These are phyloP conservation scores for Tripterygium wilfordii DNA, from an alignment of 177 flowering plant species.

Conservation along the genomic window DNA sequence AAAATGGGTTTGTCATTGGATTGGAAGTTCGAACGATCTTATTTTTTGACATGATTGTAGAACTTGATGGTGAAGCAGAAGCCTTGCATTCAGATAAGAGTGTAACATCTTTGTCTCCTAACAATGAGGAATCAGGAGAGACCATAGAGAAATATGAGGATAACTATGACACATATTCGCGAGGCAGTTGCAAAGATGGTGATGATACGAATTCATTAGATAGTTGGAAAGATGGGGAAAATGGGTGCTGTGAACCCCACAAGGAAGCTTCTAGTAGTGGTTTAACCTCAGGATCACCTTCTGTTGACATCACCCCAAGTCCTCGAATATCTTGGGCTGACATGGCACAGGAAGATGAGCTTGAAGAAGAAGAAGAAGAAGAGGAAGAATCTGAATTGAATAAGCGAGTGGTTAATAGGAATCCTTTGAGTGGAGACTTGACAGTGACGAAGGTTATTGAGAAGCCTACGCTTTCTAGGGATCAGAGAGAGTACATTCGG, in stretches of 20 bases:
- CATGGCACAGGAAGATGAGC: constrained; percentile 86
- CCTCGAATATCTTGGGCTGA: constrained; percentile 86
- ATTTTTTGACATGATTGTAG: constrained; percentile 8
- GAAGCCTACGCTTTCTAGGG: constrained; percentile 54
- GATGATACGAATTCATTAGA: constrained; percentile 34
- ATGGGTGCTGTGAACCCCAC: constrained; percentile 19
- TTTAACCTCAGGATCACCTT: constrained; percentile 2
- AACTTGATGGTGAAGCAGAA: constrained; percentile 13
- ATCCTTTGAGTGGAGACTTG: constrained; percentile 9
- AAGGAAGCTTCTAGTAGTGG: constrained; percentile 18
- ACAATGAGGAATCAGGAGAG: constrained; percentile 3
- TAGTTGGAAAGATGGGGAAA: constrained; percentile 53
- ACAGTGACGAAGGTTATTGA: constrained; percentile 16
- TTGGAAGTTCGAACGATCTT: too few relatives aligned
- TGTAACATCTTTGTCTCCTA: constrained; percentile 1
- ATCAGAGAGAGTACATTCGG: constrained; percentile 65
- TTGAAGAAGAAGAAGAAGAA: constrained; percentile 33
- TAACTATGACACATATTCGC: constrained; percentile 21
- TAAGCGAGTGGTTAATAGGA: constrained; percentile 12
- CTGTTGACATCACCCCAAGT: constrained; percentile 18
- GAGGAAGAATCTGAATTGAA: constrained; percentile 21
- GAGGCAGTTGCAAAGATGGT: constrained; percentile 33
- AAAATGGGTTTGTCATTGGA: too few relatives aligned
- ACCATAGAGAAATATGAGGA: constrained; percentile 12
- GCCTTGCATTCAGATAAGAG: constrained; percentile 2